Evolutionary conservation across 169 alveolate species (phyloP), one percentile per base, ranked within the genome.

Genomic region (Eimeria praecox): DNA sequence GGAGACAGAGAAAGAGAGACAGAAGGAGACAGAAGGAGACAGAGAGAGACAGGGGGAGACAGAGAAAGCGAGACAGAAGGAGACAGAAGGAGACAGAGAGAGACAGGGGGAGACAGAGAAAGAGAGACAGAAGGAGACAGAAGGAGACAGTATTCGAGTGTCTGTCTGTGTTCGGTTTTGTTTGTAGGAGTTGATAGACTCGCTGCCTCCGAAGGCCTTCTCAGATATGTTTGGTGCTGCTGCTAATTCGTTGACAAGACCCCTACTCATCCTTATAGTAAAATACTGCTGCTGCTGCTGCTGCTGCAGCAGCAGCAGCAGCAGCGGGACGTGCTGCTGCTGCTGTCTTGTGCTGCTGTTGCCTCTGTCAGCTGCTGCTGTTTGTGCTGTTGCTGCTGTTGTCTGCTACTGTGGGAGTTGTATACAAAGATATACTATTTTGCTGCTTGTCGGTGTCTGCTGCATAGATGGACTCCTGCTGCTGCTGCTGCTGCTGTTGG

Each of bases 251-350:
- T 54, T 88, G 33, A 49, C 52, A 5, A 44, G 59, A 42, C 95
- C 95, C 56, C 62, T 69, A 27, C 59, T 90, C 20, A 90, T 90
- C 46, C 87, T 90, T 33, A 49, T 90, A 44, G 95, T 75, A n/a
- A 56, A 54, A 38, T 33, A 46, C n/a, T n/a, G n/a, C n/a, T n/a
- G 62, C 33, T 2, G 49, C 69, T 54, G 82, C 24, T 18, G 38
- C 75, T 3, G 30, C n/a, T 12, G 80, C 80, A 33, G 80, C 80
- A 33, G 46, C 42, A 12, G 80, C 80, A 33, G 44, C 80, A 69
- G 80, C 44, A 33, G 80, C 80, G 5, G 62, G n/a, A 9, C 40
- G 44, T 52, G 90, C 66, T 30, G 90, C 73, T 24, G 75, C 75
- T 24, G 3, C 2, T 49, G 90, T n/a, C 88, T 82, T 46, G 75